Evolutionary conservation across 2,329 filamentous ascomycete species (phyloP).

Genomic region (Trichophyton rubrum): DNA sequence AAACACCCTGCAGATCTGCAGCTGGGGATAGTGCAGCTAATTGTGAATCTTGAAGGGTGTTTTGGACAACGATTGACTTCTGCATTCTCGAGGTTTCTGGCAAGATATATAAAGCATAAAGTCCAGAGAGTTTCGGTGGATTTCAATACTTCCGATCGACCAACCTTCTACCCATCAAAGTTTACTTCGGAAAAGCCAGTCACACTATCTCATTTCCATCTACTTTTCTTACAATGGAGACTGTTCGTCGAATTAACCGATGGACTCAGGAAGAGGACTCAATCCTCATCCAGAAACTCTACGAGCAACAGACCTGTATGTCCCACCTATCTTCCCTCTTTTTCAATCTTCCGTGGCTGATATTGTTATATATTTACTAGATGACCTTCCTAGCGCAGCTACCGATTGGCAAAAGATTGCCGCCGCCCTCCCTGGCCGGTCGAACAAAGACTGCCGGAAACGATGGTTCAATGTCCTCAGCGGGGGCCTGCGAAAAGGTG

Average conservation of each 20-base stretch:
- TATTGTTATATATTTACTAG: neutral
- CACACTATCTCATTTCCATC: neutral
- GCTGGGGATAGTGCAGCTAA: neutral
- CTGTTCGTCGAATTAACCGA: neutral
- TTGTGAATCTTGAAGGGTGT: neutral
- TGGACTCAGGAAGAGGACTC: conserved; percentile 5
- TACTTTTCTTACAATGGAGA: neutral
- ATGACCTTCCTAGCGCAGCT: neutral
- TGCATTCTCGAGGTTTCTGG: neutral
- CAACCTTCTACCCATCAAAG: conserved; percentile 2
- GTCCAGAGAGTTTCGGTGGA: conserved; percentile 3
- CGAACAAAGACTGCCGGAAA: conserved; percentile 6
- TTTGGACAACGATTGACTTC: conserved; percentile 1
- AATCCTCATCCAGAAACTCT: neutral
- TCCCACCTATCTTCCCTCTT: neutral
- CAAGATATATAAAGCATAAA: conserved; percentile 3
- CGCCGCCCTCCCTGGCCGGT: neutral
- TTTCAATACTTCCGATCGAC: conserved; percentile 3
- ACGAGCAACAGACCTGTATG: neutral
- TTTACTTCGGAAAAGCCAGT: neutral
- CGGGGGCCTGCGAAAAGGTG: conserved; percentile 1
- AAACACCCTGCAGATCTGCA: conserved; percentile 2
- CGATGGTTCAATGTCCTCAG: conserved; percentile 5
- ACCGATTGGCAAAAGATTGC: conserved; percentile 3
- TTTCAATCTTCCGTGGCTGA: neutral